Evolutionary conservation across 129 eudicot species (phyloP).

Genomic region (Gnaphalium uliginosum): DNA sequence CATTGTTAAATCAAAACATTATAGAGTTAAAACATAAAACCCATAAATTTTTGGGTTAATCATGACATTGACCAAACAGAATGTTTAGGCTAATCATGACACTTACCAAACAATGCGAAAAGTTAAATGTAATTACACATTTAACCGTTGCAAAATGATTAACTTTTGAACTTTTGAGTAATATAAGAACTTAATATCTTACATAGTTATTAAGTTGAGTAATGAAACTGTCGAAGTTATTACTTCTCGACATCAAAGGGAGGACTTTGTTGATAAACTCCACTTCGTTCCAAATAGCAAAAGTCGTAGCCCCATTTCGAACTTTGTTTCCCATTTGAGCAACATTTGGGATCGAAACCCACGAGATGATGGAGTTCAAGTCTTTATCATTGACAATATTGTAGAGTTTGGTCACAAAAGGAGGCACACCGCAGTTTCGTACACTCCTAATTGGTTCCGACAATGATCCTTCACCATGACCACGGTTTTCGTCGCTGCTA

Average conservation of each 20-base stretch:
- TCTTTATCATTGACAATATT: constrained; percentile 13
- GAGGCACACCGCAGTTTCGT: constrained; percentile 7
- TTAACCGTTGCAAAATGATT: background rate
- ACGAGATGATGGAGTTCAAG: constrained; percentile 24
- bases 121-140: background rate
- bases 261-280: constrained; percentile 23
- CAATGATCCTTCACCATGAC: background rate
- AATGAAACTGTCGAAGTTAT: constrained; percentile 20
- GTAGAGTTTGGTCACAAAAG: constrained; percentile 28
- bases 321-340: background rate
- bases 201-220: constrained; percentile 30
- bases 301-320: constrained; percentile 9
- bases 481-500: background rate
- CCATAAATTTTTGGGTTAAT: too few relatives aligned
- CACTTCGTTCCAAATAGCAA: constrained; percentile 15
- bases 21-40: background rate
- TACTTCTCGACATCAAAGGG: constrained; percentile 28
- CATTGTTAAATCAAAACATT: background rate
- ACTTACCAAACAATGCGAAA: too few relatives aligned
- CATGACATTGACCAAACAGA: too few relatives aligned
- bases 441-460: constrained; percentile 15
- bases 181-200: constrained; percentile 7
- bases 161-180: background rate
- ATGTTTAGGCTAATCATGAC: too few relatives aligned
- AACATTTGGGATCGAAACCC: constrained; percentile 10